phyloP scores from a whole-genome alignment of 106 monocot genomes.

The Dioscorea dumetorum region DNA sequence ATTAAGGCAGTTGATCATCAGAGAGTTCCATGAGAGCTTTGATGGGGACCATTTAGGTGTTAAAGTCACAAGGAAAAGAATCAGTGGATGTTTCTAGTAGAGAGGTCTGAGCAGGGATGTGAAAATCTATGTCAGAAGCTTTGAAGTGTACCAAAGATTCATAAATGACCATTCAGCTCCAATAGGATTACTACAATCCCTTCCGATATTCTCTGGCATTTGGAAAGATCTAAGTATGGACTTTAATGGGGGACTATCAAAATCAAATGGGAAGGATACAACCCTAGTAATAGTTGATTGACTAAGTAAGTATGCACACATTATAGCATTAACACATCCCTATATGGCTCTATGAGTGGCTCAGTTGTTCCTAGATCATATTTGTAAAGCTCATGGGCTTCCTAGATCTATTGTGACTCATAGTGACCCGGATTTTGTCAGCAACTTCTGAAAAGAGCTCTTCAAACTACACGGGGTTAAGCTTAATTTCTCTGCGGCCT shows the following conservation, averaged over 20 bases:
- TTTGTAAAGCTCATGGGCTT: constrained; percentile 1
- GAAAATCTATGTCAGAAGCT: background rate
- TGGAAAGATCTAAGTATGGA: constrained; percentile 11
- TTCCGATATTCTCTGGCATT: background rate
- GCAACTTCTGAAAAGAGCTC: constrained; percentile 5
- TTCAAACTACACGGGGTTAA: background rate
- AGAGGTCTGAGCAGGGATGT: background rate
- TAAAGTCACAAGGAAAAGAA: too few relatives aligned
- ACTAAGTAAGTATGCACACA: constrained; percentile 2
- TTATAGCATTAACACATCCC: background rate
- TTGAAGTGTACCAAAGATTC: background rate
- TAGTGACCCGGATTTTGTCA: background rate
- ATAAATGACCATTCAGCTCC: background rate
- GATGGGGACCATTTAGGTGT: background rate
- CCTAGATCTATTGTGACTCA: background rate
- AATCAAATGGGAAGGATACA: background rate
- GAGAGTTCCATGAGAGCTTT: background rate
- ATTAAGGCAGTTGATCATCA: background rate
- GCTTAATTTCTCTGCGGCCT: background rate
- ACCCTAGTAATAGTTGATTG: constrained; percentile 6
- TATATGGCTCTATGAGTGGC: background rate
- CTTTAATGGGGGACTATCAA: constrained; percentile 3
- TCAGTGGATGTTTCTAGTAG: background rate
- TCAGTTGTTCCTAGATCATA: background rate
- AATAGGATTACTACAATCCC: constrained; percentile 4